Evolutionary conservation across 768 basidiomycete genomes (phyloP), one percentile per base, ranked within the genome.

Genomic region (Sporobolomyces roseus): DNA sequence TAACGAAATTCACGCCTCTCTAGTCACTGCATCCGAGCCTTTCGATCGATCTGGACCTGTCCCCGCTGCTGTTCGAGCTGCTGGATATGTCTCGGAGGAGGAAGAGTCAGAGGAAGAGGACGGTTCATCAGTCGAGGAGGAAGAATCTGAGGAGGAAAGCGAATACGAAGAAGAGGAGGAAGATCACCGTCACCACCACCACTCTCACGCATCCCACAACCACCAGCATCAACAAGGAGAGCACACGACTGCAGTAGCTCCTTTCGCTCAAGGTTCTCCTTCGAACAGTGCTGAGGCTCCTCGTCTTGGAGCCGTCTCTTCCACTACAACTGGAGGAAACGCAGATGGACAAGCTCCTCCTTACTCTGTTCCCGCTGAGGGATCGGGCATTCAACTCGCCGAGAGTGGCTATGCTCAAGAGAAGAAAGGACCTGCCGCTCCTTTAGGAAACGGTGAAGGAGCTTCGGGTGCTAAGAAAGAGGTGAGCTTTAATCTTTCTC

Each of bases 11-110:
- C 38, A 17, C 35, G 45, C 32, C 19, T 48, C 25, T 19, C 29
- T 65, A 74, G 71, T 99, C 61, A 91, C 98, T 46, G 92, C 93
- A 38, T 90, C 88, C 72, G 96, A 98, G 81, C 84, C 86, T 77
- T 89, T 98, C 80, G 91, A 96, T 80, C 83, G 96, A 50, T 87
- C 86, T 45, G 96, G 94, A 3, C 92, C 92, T 0, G 88, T 98
- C 32, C 90, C 88, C 38, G 90, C 91, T 19, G 94, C 93, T 30
- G 96, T 99, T 23, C 82, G 93, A 59, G 84, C 87, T 3, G 93
- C 84, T 1, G 94, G 94, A 41, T 98, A 93, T 79, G 80, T 84
- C n/a, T 88, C 87, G 66, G 92, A 90, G 59, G 90, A 91, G 6
- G 86, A 85, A 43, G 83, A 81, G 16, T 83, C 82, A 17, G 85